A percentile compares a stretch with the other conserved stretches of the same genome.
Evolutionary conservation across 2,329 filamentous ascomycete genomes (phyloP).

Genomic region (Epichloe sp.): DNA sequence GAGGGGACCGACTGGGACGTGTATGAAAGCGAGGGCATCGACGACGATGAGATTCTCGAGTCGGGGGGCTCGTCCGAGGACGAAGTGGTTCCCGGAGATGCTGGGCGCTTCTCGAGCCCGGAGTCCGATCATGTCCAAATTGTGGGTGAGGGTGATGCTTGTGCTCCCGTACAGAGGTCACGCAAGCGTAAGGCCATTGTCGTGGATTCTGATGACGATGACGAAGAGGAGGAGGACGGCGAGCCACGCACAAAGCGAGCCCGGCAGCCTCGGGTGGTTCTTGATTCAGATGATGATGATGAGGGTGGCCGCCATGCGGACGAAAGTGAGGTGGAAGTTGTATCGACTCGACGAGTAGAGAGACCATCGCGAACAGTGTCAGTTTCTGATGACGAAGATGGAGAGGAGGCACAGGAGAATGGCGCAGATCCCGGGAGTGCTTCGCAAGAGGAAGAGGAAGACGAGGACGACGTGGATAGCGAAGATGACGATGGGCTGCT

Average conservation of each 20-base stretch:
- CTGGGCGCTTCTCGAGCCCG: slow-evolving; percentile 3
- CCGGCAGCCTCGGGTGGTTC: background rate
- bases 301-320: background rate
- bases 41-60: slow-evolving; percentile 20
- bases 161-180: slow-evolving; percentile 6
- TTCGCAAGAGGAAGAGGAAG: slow-evolving; percentile 2
- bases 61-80: slow-evolving; percentile 11
- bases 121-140: slow-evolving; percentile 6
- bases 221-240: slow-evolving; percentile 16
- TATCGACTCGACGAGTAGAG: background rate
- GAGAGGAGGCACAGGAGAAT: slow-evolving; percentile 2
- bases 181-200: slow-evolving; percentile 17
- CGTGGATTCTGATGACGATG: slow-evolving; percentile 13
- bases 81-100: background rate
- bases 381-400: background rate
- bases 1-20: slow-evolving; percentile 13
- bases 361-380: background rate
- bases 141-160: background rate
- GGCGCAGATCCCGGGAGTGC: slow-evolving; percentile 2
- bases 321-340: background rate
- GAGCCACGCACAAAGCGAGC: background rate
- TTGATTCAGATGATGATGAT: slow-evolving; percentile 4
- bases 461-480: slow-evolving; percentile 9
- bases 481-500: slow-evolving; percentile 15
- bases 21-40: slow-evolving; percentile 28